Base-by-base conservation (phyloP, 2,329 filamentous ascomycete genomes). In the Stachybotrys elegans region DNA sequence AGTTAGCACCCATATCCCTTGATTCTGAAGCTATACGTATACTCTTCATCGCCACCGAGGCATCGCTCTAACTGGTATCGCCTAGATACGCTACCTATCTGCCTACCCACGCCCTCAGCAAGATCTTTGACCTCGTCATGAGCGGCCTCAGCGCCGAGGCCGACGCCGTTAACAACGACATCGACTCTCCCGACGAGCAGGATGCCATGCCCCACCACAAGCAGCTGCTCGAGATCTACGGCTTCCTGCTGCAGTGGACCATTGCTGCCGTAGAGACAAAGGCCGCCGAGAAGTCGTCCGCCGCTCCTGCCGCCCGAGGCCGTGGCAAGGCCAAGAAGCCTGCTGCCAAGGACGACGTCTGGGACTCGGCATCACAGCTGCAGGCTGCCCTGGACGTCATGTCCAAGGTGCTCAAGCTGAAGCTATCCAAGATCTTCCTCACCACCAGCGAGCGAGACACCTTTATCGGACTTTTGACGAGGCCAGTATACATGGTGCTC, bases 361-460 rank as follows among this genome's bases (percentile, higher is more conserved):
- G 92, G 91, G 93, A 98, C 66, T 92, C 91, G 47, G 85, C 88
- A 3, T 71, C 81, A 3, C 93, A 98, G 64, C 74, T 98, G 21
- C 89, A 96, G 64, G 82, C 81, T 11, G 90, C 92, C 2, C 78
- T 98, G 49, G 91, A 96, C 57, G 83, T 84, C 22, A 97, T 98
- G 89, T 92, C 88, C 71, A 96, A 95, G 64, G 90, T 95, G 40
- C 75, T 98, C 66, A 94, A 90, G 66, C 71, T 96, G 60, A 96
- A 95, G 69, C 75, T 98, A 40, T 81, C 86, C 54, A 90, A 88
- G 60, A 92, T 98, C 48, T 98, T 98, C 60, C 68, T 97, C 49
- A 98, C 93, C 0, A 98, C 93, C 0, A 95, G 92, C 39, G 93
- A 98, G 67, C 81, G 92, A 49, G 93, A 98, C 60, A 96, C 90